Evolutionary conservation across 371 early-diverging fungal genomes (phyloP).

Genomic region (Mortierella sp.): DNA sequence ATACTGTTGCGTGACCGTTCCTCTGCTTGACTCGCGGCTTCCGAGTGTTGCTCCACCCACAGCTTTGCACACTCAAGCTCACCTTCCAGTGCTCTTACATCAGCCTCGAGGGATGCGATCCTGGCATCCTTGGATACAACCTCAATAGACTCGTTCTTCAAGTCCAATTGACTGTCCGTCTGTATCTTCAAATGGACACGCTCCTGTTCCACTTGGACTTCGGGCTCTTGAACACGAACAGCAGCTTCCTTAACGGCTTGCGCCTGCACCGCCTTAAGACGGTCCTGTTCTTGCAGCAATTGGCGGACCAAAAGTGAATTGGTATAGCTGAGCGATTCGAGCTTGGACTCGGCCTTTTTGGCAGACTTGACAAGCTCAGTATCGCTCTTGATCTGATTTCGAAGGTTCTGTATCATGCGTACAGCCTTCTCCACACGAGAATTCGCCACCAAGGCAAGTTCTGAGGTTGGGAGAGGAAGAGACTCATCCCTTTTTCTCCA

Average conservation of each 20-base stretch:
- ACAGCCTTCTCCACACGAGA: not conserved
- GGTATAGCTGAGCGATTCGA: conserved; percentile 46
- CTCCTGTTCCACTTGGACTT: too few species aligned
- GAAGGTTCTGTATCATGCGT: conserved; percentile 18
- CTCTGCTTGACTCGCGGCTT: conserved; percentile 11
- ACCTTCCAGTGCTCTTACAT: conserved; percentile 8
- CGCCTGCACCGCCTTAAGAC: conserved; percentile 17
- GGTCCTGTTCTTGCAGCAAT: conserved; percentile 6
- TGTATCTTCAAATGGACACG: too few species aligned
- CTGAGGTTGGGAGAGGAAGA: conserved; percentile 12
- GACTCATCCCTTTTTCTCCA: not conserved
- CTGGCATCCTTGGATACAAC: conserved; percentile 12
- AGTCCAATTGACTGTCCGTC: too few species aligned
- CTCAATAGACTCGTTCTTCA: conserved; percentile 3
- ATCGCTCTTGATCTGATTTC: conserved; percentile 19
- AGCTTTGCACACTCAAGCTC: conserved; percentile 16
- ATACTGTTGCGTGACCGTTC: not conserved
- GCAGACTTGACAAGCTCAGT: conserved; percentile 16
- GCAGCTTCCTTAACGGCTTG: conserved; percentile 26
- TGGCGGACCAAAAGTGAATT: conserved; percentile 39
- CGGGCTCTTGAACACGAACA: too few species aligned
- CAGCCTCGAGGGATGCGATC: conserved; percentile 14
- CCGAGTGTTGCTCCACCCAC: conserved; percentile 10
- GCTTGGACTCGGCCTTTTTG: conserved; percentile 21
- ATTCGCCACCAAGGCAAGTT: conserved; percentile 11